Percentiles rank a stretch among this genome's conserved stretches.
Conservation (phyloP, 805 yeast genomes). For the Debaryomyces castellii region DNA sequence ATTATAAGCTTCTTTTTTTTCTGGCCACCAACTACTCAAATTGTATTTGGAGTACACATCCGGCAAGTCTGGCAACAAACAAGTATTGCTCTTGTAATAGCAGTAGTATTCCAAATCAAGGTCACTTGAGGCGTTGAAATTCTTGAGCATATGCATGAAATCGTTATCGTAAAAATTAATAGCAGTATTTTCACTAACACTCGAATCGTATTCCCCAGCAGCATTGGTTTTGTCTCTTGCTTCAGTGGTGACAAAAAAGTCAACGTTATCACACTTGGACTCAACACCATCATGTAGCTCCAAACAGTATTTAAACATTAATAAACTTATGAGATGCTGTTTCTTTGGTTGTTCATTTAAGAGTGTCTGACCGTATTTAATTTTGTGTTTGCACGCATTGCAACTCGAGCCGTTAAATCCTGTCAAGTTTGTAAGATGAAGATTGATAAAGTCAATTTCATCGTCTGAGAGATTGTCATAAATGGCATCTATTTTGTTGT, state of each 20-base stretch:
- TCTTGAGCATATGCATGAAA: slow-evolving; percentile 34
- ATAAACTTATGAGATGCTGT: slow-evolving; percentile 33
- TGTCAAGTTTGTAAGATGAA: slow-evolving; percentile 26
- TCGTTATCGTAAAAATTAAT: slow-evolving; percentile 39
- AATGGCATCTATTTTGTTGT: slow-evolving; percentile 24
- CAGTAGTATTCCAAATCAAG: slow-evolving; percentile 53
- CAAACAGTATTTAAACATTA: slow-evolving; percentile 37
- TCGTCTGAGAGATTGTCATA: slow-evolving; percentile 20
- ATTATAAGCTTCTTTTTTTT: slow-evolving; percentile 23
- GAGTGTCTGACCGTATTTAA: slow-evolving; percentile 28
- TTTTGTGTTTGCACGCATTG: slow-evolving; percentile 34
- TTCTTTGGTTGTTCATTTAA: slow-evolving; percentile 28
- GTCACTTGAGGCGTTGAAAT: slow-evolving; percentile 36
- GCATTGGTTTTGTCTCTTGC: slow-evolving; percentile 20
- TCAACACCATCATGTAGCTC: slow-evolving; percentile 25
- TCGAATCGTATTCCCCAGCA: slow-evolving; percentile 18
- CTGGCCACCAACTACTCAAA: slow-evolving; percentile 37
- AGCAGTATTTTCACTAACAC: slow-evolving; percentile 23
- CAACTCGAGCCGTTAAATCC: slow-evolving; percentile 33
- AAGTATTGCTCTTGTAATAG: slow-evolving; percentile 38
- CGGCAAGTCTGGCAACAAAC: slow-evolving; percentile 55
- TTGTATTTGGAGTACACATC: slow-evolving; percentile 35
- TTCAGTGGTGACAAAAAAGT: slow-evolving; percentile 38
- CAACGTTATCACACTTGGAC: slow-evolving; percentile 31
- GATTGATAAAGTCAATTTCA: slow-evolving; percentile 29